Evolutionary conservation across 106 monocot species (phyloP).

Genomic region (Posidonia australis): DNA sequence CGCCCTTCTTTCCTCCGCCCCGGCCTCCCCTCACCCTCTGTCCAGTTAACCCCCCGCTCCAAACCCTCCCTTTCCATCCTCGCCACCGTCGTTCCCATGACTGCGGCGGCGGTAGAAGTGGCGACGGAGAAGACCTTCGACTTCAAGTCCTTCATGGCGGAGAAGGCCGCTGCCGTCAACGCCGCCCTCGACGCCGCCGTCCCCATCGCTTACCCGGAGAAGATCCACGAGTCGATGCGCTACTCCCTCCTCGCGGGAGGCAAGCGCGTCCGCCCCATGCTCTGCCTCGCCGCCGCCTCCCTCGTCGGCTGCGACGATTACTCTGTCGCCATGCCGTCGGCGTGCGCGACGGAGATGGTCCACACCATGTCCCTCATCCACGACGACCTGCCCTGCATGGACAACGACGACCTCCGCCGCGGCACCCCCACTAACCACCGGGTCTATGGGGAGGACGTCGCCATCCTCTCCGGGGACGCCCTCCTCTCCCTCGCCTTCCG

Average conservation of each 20-base stretch:
- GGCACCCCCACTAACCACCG: constrained; percentile 29
- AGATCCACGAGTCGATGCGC: constrained; percentile 21
- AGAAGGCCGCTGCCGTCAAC: constrained; percentile 20
- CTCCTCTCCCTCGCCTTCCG: constrained; percentile 22
- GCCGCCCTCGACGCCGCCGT: constrained; percentile 14
- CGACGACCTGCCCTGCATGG: constrained; percentile 33
- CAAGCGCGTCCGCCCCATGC: constrained; percentile 23
- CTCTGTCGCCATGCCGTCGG: constrained; percentile 14
- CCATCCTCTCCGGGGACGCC: constrained; percentile 24
- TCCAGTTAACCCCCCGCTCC: too few species aligned
- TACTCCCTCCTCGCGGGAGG: constrained; percentile 23
- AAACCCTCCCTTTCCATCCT: background rate
- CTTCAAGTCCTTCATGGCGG: constrained; percentile 12
- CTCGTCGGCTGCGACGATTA: constrained; percentile 38
- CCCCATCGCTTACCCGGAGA: constrained; percentile 11
- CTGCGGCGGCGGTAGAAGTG: background rate
- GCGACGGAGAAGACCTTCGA: constrained; percentile 6
- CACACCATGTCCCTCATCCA: constrained; percentile 31
- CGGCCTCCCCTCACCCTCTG: too few species aligned
- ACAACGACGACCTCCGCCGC: constrained; percentile 27
- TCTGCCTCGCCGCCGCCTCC: constrained; percentile 23
- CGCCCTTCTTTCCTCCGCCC: background rate
- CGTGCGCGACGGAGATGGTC: constrained; percentile 28
- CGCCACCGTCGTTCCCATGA: background rate
- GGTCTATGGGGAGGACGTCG: constrained; percentile 19